A percentile compares a stretch with the other conserved stretches of the same genome.
These are phyloP conservation scores for Phyllostachys edulis DNA, from an alignment of 176 grass and related monocot species.

Conservation along the genomic window DNA sequence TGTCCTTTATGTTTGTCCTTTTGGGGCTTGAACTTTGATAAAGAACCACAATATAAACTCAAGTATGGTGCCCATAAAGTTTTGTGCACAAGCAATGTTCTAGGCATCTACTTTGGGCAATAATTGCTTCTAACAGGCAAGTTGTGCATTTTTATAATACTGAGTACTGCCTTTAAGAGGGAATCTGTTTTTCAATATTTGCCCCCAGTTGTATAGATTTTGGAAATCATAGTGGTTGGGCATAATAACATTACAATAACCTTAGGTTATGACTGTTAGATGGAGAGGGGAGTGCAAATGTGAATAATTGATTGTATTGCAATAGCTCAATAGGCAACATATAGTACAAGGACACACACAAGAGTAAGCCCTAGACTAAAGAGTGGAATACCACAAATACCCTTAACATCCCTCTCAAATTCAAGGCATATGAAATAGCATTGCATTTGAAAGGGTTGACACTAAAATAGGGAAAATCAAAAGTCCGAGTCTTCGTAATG, in stretches of 20 bases:
- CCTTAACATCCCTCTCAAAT: too few species aligned
- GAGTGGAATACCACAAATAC: too few species aligned
- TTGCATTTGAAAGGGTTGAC: too few species aligned
- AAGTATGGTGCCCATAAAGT: not conserved
- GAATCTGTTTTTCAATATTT: not conserved
- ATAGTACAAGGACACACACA: too few species aligned
- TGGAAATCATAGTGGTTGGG: not conserved
- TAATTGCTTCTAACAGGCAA: not conserved
- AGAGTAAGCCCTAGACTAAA: too few species aligned
- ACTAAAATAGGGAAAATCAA: too few species aligned
- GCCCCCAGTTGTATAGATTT: not conserved
- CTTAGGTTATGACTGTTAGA: not conserved
- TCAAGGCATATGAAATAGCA: too few species aligned
- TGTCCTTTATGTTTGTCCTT: slow-evolving; percentile 10
- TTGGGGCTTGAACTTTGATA: not conserved
- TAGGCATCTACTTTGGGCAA: not conserved
- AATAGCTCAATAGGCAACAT: too few species aligned
- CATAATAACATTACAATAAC: not conserved
- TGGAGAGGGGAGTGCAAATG: too few species aligned
- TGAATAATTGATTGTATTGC: too few species aligned
- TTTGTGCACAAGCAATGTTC: not conserved
- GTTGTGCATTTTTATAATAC: not conserved
- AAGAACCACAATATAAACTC: not conserved
- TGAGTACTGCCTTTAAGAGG: not conserved
- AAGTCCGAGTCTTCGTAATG: too few species aligned